A percentile compares a stretch with the other conserved stretches of the same genome.
Conservation (phyloP, 441 rosid species). For the Arabidopsis lyrata region DNA sequence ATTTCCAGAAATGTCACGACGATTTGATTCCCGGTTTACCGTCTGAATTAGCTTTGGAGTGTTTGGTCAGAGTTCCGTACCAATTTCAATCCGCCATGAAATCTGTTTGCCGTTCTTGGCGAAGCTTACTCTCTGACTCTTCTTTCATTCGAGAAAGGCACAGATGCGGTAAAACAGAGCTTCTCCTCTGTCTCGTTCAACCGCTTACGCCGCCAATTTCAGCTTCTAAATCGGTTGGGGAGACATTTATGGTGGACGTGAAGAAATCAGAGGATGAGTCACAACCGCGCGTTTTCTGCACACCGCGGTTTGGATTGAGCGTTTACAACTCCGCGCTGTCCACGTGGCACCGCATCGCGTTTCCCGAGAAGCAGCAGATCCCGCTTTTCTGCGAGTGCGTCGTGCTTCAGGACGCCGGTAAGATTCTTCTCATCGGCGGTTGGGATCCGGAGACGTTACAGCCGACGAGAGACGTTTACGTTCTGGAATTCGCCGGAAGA, state of each 20-base stretch:
- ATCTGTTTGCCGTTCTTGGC: constrained; percentile 55
- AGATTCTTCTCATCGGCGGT: constrained; percentile 55
- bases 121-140: constrained; percentile 43
- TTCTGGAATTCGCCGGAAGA: constrained; percentile 46
- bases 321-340: constrained; percentile 46
- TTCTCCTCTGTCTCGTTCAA: constrained; percentile 57
- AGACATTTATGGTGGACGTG: neutral
- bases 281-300: constrained; percentile 33
- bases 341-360: constrained; percentile 49
- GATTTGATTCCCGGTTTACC: constrained; percentile 58
- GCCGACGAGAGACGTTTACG: constrained; percentile 53
- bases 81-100: constrained; percentile 51
- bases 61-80: constrained; percentile 57
- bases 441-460: constrained; percentile 63
- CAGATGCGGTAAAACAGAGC: constrained; percentile 44
- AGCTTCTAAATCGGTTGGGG: neutral
- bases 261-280: constrained; percentile 21
- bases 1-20: neutral
- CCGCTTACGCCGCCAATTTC: constrained; percentile 42
- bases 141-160: constrained; percentile 43
- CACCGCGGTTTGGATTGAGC: constrained; percentile 51
- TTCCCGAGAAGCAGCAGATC: constrained; percentile 14
- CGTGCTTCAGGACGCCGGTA: constrained; percentile 47
- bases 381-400: constrained; percentile 65
- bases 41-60: constrained; percentile 56